A percentile compares a stretch with the other conserved stretches of the same genome.
phyloP scores from a whole-genome alignment of 345 rosid species.

The Citrus trifoliata region DNA sequence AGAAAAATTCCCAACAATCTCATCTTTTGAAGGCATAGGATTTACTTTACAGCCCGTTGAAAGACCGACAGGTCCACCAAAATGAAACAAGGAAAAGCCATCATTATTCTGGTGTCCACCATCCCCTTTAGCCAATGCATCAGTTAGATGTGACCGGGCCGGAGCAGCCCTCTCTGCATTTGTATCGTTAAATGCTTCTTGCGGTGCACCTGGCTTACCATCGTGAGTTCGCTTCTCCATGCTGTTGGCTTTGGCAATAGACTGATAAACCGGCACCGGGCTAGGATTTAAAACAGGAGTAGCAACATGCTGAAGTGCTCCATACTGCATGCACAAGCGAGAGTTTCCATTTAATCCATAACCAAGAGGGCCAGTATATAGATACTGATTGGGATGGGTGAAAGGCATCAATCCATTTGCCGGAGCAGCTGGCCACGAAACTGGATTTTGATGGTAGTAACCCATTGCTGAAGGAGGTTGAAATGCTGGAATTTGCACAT shows the following conservation, averaged over 20 bases:
- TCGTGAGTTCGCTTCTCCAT: constrained; percentile 36
- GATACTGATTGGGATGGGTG: constrained; percentile 56
- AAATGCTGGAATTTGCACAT: constrained; percentile 49
- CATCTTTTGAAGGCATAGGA: constrained; percentile 38
- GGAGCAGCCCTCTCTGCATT: constrained; percentile 34
- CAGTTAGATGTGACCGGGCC: constrained; percentile 23
- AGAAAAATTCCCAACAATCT: constrained; percentile 39
- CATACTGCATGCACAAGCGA: constrained; percentile 63
- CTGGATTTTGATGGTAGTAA: constrained; percentile 78
- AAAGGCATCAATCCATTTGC: constrained; percentile 57
- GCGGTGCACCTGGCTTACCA: constrained; percentile 24
- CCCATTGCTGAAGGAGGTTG: constrained; percentile 68
- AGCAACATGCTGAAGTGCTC: constrained; percentile 47
- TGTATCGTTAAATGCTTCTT: constrained; percentile 22
- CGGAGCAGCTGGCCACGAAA: constrained; percentile 73
- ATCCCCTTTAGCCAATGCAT: constrained; percentile 25
- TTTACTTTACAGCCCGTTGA: constrained; percentile 43
- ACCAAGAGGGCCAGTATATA: constrained; percentile 55
- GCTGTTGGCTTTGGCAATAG: constrained; percentile 42
- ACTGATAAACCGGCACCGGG: constrained; percentile 54
- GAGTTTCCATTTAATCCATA: constrained; percentile 65
- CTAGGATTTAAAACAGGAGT: constrained; percentile 43
- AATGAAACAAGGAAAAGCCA: constrained; percentile 86
- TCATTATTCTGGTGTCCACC: constrained; percentile 30
- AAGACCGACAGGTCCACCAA: constrained; percentile 77